phyloP scores from a whole-genome alignment of 179 eudicot species.

The Silene coronaria region DNA sequence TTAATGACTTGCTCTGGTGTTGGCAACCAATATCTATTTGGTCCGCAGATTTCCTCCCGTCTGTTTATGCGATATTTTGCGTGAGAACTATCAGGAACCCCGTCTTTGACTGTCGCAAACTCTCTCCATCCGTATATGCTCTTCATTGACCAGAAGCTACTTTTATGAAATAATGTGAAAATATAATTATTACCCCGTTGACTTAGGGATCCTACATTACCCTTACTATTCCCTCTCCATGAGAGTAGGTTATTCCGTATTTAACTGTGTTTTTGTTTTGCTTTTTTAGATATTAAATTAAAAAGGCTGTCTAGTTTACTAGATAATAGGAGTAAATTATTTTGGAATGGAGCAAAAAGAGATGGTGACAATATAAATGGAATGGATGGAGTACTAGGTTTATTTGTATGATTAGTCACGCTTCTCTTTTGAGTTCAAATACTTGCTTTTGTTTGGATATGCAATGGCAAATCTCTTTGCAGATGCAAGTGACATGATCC shows the following conservation, averaged over 20 bases:
- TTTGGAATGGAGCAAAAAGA: background rate
- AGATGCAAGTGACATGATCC: background rate
- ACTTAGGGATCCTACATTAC: background rate
- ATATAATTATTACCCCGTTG: background rate
- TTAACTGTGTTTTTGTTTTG: background rate
- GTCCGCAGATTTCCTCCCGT: background rate
- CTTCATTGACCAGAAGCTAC: background rate
- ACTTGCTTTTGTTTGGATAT: background rate
- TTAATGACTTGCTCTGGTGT: background rate
- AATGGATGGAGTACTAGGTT: background rate
- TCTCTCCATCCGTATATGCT: too few species aligned
- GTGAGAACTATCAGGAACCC: background rate
- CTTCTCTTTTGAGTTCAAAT: background rate
- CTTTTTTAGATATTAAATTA: background rate
- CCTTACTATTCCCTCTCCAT: background rate
- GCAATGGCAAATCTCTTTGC: background rate
- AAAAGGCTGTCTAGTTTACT: background rate
- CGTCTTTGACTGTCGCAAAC: background rate
- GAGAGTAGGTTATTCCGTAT: background rate
- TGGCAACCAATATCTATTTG: background rate
- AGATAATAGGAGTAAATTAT: background rate
- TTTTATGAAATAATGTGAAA: background rate
- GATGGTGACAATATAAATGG: background rate
- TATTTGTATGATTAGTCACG: background rate
- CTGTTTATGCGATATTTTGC: background rate